Percentiles rank a stretch among this genome's conserved stretches.
These are phyloP conservation scores for Baudoinia panamericana DNA, from an alignment of 495 filamentous ascomycete genomes.

Conservation along the genomic window DNA sequence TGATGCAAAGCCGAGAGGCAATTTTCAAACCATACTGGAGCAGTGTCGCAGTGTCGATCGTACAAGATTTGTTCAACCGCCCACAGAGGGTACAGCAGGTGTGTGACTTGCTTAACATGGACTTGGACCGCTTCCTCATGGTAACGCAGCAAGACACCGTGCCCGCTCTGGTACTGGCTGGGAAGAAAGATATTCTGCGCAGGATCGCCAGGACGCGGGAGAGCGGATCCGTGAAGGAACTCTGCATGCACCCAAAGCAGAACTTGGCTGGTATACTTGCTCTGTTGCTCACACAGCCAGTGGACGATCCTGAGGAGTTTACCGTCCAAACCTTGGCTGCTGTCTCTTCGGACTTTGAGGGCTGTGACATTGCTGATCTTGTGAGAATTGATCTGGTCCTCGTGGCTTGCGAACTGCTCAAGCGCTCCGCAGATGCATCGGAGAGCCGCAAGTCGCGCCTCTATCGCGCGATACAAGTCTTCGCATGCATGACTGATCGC, in stretches of 20 bases:
- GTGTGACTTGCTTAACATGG: slow-evolving; percentile 63
- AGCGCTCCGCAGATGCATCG: slow-evolving; percentile 52
- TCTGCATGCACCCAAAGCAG: slow-evolving; percentile 45
- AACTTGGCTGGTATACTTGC: slow-evolving; percentile 73
- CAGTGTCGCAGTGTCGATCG: slow-evolving; percentile 61
- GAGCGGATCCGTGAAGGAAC: slow-evolving; percentile 42
- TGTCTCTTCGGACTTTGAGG: slow-evolving; percentile 54
- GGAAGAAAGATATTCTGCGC: slow-evolving; percentile 63
- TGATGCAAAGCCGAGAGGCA: slow-evolving; percentile 43
- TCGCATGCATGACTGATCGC: slow-evolving; percentile 50
- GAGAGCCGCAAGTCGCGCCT: slow-evolving; percentile 31
- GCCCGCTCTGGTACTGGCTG: slow-evolving; percentile 69
- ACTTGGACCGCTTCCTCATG: slow-evolving; percentile 57
- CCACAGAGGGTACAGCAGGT: slow-evolving; percentile 73
- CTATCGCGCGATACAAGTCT: slow-evolving; percentile 50
- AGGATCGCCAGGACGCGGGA: slow-evolving; percentile 64
- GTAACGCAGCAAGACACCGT: slow-evolving; percentile 68
- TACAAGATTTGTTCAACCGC: slow-evolving; percentile 63
- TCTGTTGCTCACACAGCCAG: slow-evolving; percentile 61
- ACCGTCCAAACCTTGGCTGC: slow-evolving; percentile 54
- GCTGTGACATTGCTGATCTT: slow-evolving; percentile 51
- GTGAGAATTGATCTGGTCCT: slow-evolving; percentile 61
- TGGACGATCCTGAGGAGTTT: slow-evolving; percentile 48
- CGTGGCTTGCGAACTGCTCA: slow-evolving; percentile 72
- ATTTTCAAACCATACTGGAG: slow-evolving; percentile 80